Percentiles rank a stretch among this genome's conserved stretches.
phyloP scores from a whole-genome alignment of 2,329 filamentous ascomycete species.

The Kalmusia sp. region DNA sequence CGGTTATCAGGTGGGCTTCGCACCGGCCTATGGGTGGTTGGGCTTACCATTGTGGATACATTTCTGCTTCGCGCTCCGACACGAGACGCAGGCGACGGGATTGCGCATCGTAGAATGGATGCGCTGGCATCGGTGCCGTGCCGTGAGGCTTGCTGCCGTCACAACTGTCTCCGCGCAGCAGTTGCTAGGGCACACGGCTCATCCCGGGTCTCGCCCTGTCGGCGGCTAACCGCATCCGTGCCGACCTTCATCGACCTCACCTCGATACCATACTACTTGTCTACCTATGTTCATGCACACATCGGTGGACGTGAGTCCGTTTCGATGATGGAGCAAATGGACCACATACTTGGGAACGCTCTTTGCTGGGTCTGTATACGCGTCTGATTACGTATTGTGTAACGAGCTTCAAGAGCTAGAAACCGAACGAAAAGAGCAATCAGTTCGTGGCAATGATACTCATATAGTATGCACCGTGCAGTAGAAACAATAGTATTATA shows the following conservation, averaged over 20 bases:
- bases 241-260: neutral
- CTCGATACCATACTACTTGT: neutral
- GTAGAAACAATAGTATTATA: too few relatives aligned
- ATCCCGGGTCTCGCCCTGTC: neutral
- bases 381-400: too few relatives aligned
- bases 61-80: constrained; percentile 48
- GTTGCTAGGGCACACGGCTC: neutral
- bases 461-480: too few relatives aligned
- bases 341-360: too few relatives aligned
- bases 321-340: too few relatives aligned
- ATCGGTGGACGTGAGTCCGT: too few relatives aligned
- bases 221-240: neutral
- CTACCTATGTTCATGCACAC: neutral
- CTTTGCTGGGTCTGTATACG: too few relatives aligned
- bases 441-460: too few relatives aligned
- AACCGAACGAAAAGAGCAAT: too few relatives aligned
- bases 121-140: constrained; percentile 2
- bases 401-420: too few relatives aligned
- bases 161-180: neutral
- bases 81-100: constrained; percentile 48
- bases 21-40: neutral
- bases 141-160: neutral
- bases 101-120: constrained; percentile 41
- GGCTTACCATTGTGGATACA: constrained; percentile 43
- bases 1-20: neutral